These are phyloP conservation scores for Candida glucosophila DNA, from an alignment of 1,139 yeast species.

Conservation along the genomic window DNA sequence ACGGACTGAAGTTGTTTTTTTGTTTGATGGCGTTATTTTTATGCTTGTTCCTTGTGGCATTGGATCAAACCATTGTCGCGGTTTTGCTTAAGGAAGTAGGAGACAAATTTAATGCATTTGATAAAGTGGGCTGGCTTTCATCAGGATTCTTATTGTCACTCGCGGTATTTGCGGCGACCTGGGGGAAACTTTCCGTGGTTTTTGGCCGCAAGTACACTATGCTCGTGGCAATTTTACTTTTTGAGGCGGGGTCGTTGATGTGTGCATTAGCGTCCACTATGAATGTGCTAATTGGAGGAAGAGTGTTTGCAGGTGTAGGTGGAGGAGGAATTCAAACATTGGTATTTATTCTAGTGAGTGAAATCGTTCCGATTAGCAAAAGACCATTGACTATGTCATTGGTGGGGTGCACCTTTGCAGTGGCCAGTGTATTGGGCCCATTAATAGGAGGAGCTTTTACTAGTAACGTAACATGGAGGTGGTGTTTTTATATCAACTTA, in stretches of 20 bases:
- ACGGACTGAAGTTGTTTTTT: slow-evolving; percentile 17
- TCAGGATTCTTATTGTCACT: slow-evolving; percentile 21
- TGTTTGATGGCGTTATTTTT: slow-evolving; percentile 21
- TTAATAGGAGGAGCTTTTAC: slow-evolving; percentile 47
- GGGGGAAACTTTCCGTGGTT: slow-evolving; percentile 36
- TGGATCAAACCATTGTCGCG: slow-evolving; percentile 34
- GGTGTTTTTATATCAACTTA: slow-evolving; percentile 18
- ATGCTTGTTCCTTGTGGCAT: slow-evolving; percentile 28
- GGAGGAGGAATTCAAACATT: slow-evolving; percentile 37
- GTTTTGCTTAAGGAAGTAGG: slow-evolving; percentile 30
- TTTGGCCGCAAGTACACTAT: slow-evolving; percentile 38
- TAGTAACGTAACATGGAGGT: slow-evolving; percentile 37
- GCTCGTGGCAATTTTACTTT: slow-evolving; percentile 22
- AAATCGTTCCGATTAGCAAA: slow-evolving; percentile 30
- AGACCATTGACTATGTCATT: slow-evolving; percentile 26
- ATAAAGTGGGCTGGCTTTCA: slow-evolving; percentile 20
- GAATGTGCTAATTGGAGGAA: slow-evolving; percentile 28
- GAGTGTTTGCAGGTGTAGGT: slow-evolving; percentile 38
- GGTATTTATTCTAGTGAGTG: slow-evolving; percentile 36
- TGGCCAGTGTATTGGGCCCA: slow-evolving; percentile 51
- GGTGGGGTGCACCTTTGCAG: slow-evolving; percentile 27
- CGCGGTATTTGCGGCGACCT: slow-evolving; percentile 27
- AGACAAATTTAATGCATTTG: slow-evolving; percentile 21
- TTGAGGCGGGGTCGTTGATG: slow-evolving; percentile 32
- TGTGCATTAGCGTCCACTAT: slow-evolving; percentile 34